Evolutionary conservation across 805 yeast species (phyloP).

Genomic region (Hyphopichia homilentoma): DNA sequence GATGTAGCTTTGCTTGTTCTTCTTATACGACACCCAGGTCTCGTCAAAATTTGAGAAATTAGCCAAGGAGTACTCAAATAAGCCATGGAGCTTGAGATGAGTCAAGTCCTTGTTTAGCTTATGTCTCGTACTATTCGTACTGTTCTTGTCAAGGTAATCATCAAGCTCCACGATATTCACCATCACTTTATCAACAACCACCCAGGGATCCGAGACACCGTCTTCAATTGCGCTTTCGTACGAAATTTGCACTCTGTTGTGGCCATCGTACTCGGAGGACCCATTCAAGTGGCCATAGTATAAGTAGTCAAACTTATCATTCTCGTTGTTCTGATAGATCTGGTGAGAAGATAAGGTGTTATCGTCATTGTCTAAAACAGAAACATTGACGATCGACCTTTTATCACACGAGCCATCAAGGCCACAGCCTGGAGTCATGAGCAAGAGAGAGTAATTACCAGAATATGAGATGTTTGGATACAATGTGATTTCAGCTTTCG

Average conservation of each 20-base stretch:
- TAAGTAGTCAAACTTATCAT: slow-evolving; percentile 75
- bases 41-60: slow-evolving; percentile 51
- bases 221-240: slow-evolving; percentile 19
- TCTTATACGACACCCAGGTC: slow-evolving; percentile 17
- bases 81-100: slow-evolving; percentile 56
- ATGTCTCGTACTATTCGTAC: slow-evolving; percentile 17
- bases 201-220: slow-evolving; percentile 28
- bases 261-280: slow-evolving; percentile 19
- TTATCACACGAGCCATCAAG: slow-evolving; percentile 60
- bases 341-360: slow-evolving; percentile 37
- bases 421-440: slow-evolving; percentile 87
- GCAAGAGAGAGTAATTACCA: slow-evolving; percentile 68
- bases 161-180: slow-evolving; percentile 49
- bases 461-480: slow-evolving; percentile 66
- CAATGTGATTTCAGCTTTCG: slow-evolving; percentile 45
- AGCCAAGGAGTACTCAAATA: slow-evolving; percentile 74
- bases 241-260: slow-evolving; percentile 27
- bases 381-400: slow-evolving; percentile 78
- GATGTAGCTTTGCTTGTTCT: slow-evolving; percentile 19
- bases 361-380: slow-evolving; percentile 52
- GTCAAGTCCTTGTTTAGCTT: slow-evolving; percentile 9
- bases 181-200: slow-evolving; percentile 71
- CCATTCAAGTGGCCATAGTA: slow-evolving; percentile 66
- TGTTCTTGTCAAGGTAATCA: slow-evolving; percentile 23
- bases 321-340: slow-evolving; percentile 77